phyloP scores from a whole-genome alignment of 23 red algal genomes.

The Gracilaria gracilis region DNA sequence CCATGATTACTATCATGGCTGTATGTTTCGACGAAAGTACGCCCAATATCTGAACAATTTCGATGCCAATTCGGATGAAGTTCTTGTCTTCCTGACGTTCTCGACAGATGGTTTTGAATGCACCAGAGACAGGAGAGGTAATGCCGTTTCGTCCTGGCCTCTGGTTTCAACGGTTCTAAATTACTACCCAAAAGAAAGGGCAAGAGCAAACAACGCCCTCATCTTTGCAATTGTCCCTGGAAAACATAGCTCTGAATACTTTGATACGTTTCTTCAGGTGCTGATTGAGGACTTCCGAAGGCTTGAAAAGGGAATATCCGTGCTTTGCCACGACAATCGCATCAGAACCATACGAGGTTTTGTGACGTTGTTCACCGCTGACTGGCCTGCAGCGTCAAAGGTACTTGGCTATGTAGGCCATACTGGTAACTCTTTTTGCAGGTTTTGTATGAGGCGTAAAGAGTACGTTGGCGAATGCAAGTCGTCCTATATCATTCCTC shows the following conservation, averaged over 20 bases:
- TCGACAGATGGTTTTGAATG: conserved; percentile 38
- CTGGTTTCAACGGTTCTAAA: conserved; percentile 1
- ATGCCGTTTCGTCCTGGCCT: not conserved
- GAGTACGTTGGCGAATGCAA: too few relatives aligned
- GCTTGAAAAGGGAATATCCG: conserved; percentile 15
- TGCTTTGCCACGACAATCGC: not conserved
- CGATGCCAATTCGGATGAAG: not conserved
- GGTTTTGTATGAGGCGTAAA: too few relatives aligned
- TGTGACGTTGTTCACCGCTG: too few relatives aligned
- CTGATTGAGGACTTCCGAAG: not conserved
- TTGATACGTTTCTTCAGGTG: conserved; percentile 12
- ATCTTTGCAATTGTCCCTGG: not conserved
- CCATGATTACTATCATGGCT: conserved; percentile 28
- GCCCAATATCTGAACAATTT: not conserved
- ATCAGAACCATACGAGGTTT: too few relatives aligned
- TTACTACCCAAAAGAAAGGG: not conserved
- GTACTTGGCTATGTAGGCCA: too few relatives aligned
- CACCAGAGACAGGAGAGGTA: not conserved
- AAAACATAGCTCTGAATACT: conserved; percentile 7
- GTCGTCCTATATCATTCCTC: too few relatives aligned
- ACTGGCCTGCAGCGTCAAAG: too few relatives aligned
- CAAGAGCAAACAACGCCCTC: conserved; percentile 4
- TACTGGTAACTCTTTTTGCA: too few relatives aligned
- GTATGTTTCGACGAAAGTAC: not conserved
- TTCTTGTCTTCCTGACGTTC: not conserved